A percentile compares a stretch with the other conserved stretches of the same genome.
Evolutionary conservation across 495 filamentous ascomycete genomes (phyloP).

Genomic region (Lophiostoma macrostomum): DNA sequence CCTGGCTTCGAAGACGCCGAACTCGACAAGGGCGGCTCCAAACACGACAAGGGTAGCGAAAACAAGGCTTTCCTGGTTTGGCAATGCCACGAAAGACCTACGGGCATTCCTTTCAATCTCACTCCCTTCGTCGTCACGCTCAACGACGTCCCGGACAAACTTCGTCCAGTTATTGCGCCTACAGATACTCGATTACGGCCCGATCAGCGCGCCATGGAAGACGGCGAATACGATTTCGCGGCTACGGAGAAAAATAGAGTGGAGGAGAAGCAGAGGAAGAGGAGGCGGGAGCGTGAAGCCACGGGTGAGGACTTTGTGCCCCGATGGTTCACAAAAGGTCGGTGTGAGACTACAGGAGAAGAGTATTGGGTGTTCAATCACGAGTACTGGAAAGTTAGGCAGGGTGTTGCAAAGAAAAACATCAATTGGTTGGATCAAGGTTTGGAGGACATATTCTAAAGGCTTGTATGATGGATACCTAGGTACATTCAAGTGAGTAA

Average conservation of each 20-base stretch:
- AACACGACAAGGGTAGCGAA: conserved; percentile 28
- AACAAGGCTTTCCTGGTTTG: conserved; percentile 84
- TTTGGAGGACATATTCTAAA: conserved; percentile 67
- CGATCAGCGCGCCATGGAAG: conserved; percentile 98
- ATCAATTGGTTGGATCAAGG: conserved; percentile 48
- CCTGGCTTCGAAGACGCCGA: conserved; percentile 78
- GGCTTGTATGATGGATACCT: not conserved
- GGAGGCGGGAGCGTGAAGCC: conserved; percentile 67
- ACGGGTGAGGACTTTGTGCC: conserved; percentile 78
- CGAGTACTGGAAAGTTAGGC: conserved; percentile 77
- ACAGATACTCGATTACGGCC: conserved; percentile 89
- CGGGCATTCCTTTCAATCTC: conserved; percentile 90
- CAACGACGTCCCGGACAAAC: conserved; percentile 76
- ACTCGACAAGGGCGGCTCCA: conserved; percentile 48
- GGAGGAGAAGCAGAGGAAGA: conserved; percentile 87
- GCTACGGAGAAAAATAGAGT: conserved; percentile 92
- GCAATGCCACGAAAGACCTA: conserved; percentile 78
- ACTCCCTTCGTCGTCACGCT: conserved; percentile 95
- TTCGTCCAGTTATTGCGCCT: conserved; percentile 72
- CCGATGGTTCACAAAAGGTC: conserved; percentile 75
- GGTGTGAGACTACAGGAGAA: conserved; percentile 77
- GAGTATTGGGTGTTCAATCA: conserved; percentile 86
- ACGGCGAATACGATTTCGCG: conserved; percentile 89
- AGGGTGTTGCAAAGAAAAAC: conserved; percentile 51
- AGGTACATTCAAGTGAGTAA: too few species aligned